Evolutionary conservation across 192 early-diverging fungal genomes (phyloP).

Genomic region (Tieghemiomyces parasiticus): DNA sequence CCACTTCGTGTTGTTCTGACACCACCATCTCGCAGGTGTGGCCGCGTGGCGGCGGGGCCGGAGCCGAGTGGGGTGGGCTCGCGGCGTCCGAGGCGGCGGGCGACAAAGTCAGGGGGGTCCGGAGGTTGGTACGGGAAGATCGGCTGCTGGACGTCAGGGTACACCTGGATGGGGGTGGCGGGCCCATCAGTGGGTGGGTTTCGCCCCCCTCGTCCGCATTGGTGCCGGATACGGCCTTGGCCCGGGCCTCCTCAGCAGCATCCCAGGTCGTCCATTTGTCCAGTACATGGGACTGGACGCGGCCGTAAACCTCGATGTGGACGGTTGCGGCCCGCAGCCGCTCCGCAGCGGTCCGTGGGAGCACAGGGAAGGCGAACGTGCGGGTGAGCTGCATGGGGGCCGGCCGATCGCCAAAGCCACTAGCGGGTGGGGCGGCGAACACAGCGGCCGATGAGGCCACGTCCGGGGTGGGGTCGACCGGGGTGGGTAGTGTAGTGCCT

Average conservation of each 20-base stretch:
- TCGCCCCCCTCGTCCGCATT: too few relatives aligned
- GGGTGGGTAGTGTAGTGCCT: too few relatives aligned
- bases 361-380: slow-evolving; percentile 20
- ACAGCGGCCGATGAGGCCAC: slow-evolving; percentile 8
- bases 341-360: slow-evolving; percentile 17
- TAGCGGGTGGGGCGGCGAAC: slow-evolving; percentile 4
- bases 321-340: neutral
- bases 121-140: too few relatives aligned
- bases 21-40: slow-evolving; percentile 44
- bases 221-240: too few relatives aligned
- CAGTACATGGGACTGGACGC: slow-evolving; percentile 15
- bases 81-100: too few relatives aligned
- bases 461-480: slow-evolving; percentile 12
- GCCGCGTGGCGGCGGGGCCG: slow-evolving; percentile 17
- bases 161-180: too few relatives aligned
- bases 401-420: slow-evolving; percentile 22
- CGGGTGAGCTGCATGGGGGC: slow-evolving; percentile 23
- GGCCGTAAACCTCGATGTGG: slow-evolving; percentile 22
- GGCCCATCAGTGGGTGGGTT: too few relatives aligned
- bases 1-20: slow-evolving; percentile 49
- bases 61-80: slow-evolving; percentile 19
- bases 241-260: slow-evolving; percentile 18
- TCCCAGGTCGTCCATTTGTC: slow-evolving; percentile 28
- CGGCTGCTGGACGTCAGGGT: too few relatives aligned
- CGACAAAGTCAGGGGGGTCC: too few relatives aligned